Evolutionary conservation across 208 protist species (phyloP).

Genomic region (Leishmania martiniquensis): DNA sequence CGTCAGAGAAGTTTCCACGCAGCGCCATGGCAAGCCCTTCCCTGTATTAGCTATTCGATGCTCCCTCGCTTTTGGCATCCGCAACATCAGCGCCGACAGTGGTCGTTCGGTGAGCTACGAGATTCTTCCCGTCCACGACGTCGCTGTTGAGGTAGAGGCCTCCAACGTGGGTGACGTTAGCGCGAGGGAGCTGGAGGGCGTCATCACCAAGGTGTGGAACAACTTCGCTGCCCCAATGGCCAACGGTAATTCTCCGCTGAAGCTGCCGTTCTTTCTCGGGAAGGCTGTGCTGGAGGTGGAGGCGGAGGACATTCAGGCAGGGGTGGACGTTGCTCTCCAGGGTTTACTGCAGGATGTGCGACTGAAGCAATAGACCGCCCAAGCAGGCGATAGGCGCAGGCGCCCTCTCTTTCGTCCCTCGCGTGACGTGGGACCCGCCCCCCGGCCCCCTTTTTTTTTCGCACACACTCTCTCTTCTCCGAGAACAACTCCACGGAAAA

Average conservation of each 20-base stretch:
- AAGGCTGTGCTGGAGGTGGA: conserved; percentile 35
- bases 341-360: neutral
- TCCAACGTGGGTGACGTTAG: conserved; percentile 53
- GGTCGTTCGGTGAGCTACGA: conserved; percentile 28
- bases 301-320: conserved; percentile 12
- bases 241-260: conserved; percentile 35
- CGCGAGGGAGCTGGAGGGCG: conserved; percentile 16
- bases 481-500: too few species aligned
- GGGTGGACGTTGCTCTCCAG: conserved; percentile 28
- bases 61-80: conserved; percentile 17
- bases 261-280: conserved; percentile 32
- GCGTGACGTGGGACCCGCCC: too few species aligned
- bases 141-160: conserved; percentile 34
- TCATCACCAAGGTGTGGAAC: conserved; percentile 33
- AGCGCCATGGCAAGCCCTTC: neutral
- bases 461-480: too few species aligned
- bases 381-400: neutral
- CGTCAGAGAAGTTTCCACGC: neutral
- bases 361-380: neutral
- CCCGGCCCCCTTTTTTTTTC: too few species aligned
- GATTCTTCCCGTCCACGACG: conserved; percentile 23
- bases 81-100: conserved; percentile 21
- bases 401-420: too few species aligned
- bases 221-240: conserved; percentile 32
- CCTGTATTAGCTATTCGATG: conserved; percentile 18